Evolutionary conservation across 2,329 filamentous ascomycete genomes (phyloP), one percentile per base, ranked within the genome.

Genomic region (Gremmenia infestans): DNA sequence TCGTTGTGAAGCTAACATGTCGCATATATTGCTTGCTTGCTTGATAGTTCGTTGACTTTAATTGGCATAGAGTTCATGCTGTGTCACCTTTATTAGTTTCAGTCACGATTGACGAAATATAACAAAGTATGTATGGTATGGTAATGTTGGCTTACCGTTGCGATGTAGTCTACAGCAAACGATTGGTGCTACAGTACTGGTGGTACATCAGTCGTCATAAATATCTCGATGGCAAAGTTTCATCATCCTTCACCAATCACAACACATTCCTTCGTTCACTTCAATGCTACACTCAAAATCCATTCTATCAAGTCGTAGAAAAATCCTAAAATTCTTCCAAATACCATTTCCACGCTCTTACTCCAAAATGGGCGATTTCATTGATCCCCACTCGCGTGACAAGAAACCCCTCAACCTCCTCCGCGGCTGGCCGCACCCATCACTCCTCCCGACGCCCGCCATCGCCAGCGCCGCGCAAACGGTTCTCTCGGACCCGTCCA

Each of bases 381-480:
- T 32, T 9, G 37, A 15, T 7, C 8, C 37, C 37, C 14, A 17
- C 37, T n/a, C 8, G 14, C 37, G n/a, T 5, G 8, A 15, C 45
- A 61, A 60, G 52, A 65, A 58, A 49, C 58, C 55, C 53, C 87
- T 88, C 68, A 87, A 88, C 66, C 76, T 88, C 55, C 74, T 86
- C 53, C 78, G 82, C 46, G 87, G 88, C 65, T 90, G 87, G 86
- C 88, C 88, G 0, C 77, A 64, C 23, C 57, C 65, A n/a, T 49
- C 61, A 4, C 58, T 69, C 12, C 63, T 69, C n/a, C 78, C 78
- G 3, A 75, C 55, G 12, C 2, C 56, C 7, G 47, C 56, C 14
- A 64, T 70, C 37, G 40, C 57, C 35, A 39, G 76, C 2, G 70
- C 76, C 4, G 75, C 85, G 14, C 78, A 79, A 56, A 74, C 75